Conservation (phyloP, 2,329 filamentous ascomycete genomes). For the Xylariaceae sp. region DNA sequence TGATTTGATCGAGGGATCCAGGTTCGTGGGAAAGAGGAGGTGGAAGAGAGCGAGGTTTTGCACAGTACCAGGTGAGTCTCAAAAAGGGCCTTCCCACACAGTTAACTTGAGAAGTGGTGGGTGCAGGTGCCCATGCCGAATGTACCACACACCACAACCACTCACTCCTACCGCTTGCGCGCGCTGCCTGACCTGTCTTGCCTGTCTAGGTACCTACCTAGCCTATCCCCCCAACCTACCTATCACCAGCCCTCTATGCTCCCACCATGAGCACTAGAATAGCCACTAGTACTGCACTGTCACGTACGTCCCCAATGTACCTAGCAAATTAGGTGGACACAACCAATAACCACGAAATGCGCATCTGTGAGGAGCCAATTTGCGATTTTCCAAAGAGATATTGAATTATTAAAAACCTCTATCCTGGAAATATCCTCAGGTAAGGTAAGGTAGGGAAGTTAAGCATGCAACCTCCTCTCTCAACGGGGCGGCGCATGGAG, state of each 20-base stretch:
- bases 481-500: slow-evolving; percentile 11
- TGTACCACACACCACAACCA: slow-evolving; percentile 15
- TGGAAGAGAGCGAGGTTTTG: slow-evolving; percentile 44
- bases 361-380: slow-evolving; percentile 19
- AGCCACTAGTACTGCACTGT: slow-evolving; percentile 15
- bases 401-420: neutral
- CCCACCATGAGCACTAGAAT: slow-evolving; percentile 11
- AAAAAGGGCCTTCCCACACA: slow-evolving; percentile 39
- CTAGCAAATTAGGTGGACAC: slow-evolving; percentile 1
- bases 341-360: slow-evolving; percentile 15
- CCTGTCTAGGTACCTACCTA: slow-evolving; percentile 19
- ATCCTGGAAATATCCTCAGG: neutral
- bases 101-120: slow-evolving; percentile 28
- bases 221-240: slow-evolving; percentile 16
- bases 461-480: slow-evolving; percentile 3
- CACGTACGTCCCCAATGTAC: slow-evolving; percentile 7
- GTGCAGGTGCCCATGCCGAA: slow-evolving; percentile 33
- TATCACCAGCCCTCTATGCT: slow-evolving; percentile 9
- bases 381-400: slow-evolving; percentile 13
- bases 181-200: slow-evolving; percentile 1
- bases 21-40: slow-evolving; percentile 41
- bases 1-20: slow-evolving; percentile 29
- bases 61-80: slow-evolving; percentile 36
- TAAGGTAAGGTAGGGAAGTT: neutral
- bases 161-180: neutral